Evolutionary conservation across 2,329 filamentous ascomycete species (phyloP).

Genomic region (Aspergillus sp.): DNA sequence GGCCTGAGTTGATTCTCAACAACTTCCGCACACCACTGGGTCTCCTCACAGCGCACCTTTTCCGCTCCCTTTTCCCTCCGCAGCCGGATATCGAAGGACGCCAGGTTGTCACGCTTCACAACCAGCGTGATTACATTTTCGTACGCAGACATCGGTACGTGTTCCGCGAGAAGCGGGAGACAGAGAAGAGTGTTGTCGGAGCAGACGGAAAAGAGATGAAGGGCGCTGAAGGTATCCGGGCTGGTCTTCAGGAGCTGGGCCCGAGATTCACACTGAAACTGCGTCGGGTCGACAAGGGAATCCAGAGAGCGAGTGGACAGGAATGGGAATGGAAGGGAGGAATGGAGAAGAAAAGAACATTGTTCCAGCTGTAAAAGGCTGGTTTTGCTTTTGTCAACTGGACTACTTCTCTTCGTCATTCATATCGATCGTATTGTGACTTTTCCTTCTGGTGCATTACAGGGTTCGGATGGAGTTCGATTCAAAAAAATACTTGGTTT

Average conservation of each 20-base stretch:
- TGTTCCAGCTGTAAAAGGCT: constrained; percentile 71
- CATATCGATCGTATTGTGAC: constrained; percentile 14
- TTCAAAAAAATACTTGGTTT: background rate
- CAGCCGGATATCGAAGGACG: constrained; percentile 78
- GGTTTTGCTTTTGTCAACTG: constrained; percentile 4
- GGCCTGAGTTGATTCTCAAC: constrained; percentile 84
- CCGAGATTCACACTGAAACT: constrained; percentile 82
- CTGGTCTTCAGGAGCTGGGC: constrained; percentile 85
- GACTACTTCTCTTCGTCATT: too few species aligned
- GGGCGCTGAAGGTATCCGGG: constrained; percentile 79
- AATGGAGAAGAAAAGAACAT: constrained; percentile 90
- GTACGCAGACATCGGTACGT: constrained; percentile 85
- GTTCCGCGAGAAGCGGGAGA: constrained; percentile 81
- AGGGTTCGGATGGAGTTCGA: constrained; percentile 9
- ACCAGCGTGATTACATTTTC: constrained; percentile 96
- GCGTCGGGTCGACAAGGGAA: constrained; percentile 83
- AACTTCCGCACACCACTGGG: constrained; percentile 93
- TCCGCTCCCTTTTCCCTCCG: constrained; percentile 73
- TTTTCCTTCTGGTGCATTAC: background rate
- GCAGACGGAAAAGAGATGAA: constrained; percentile 77
- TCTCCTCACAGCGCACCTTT: constrained; percentile 78
- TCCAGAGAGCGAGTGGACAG: constrained; percentile 69
- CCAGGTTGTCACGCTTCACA: constrained; percentile 88
- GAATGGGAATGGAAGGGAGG: constrained; percentile 96
- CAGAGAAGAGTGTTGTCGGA: constrained; percentile 80